These are phyloP conservation scores for Pseudohyphozyma bogoriensis DNA, from an alignment of 768 basidiomycete genomes.

Conservation along the genomic window DNA sequence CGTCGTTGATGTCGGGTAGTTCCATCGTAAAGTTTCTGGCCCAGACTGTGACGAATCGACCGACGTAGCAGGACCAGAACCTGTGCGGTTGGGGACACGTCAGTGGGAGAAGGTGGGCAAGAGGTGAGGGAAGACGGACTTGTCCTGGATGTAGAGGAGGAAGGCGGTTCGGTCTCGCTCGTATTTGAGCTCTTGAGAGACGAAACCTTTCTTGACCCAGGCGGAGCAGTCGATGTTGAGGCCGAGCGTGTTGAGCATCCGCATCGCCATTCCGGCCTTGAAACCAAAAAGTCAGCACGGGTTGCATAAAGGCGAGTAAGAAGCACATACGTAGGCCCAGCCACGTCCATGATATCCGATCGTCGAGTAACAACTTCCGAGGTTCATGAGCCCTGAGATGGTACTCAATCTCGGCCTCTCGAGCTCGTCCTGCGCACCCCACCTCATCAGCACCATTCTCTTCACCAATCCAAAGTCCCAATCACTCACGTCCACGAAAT, in stretches of 20 bases:
- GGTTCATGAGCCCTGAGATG: conserved; percentile 17
- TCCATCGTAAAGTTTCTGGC: conserved; percentile 6
- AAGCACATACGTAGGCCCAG: not conserved
- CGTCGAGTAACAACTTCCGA: conserved; percentile 20
- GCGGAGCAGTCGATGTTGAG: conserved; percentile 21
- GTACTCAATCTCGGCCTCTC: conserved; percentile 20
- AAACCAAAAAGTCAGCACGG: not conserved
- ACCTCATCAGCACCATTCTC: too few species aligned
- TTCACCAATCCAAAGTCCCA: too few species aligned
- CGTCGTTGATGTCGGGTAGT: conserved; percentile 7
- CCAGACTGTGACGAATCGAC: conserved; percentile 13
- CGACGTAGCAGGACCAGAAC: conserved; percentile 30
- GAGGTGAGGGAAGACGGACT: not conserved
- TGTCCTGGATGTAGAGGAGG: conserved; percentile 26
- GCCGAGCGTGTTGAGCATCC: conserved; percentile 16
- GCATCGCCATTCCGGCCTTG: not conserved
- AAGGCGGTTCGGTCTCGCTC: conserved; percentile 23
- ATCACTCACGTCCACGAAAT: conserved; percentile 13
- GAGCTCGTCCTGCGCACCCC: conserved; percentile 15
- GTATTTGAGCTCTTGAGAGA: conserved; percentile 8
- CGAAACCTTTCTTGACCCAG: conserved; percentile 6
- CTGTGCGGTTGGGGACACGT: not conserved
- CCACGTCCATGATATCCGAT: conserved; percentile 1
- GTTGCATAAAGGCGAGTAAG: not conserved
- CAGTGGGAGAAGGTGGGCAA: not conserved